Evolutionary conservation across 2,329 filamentous ascomycete species (phyloP).

Genomic region (Thyridium curvatum): DNA sequence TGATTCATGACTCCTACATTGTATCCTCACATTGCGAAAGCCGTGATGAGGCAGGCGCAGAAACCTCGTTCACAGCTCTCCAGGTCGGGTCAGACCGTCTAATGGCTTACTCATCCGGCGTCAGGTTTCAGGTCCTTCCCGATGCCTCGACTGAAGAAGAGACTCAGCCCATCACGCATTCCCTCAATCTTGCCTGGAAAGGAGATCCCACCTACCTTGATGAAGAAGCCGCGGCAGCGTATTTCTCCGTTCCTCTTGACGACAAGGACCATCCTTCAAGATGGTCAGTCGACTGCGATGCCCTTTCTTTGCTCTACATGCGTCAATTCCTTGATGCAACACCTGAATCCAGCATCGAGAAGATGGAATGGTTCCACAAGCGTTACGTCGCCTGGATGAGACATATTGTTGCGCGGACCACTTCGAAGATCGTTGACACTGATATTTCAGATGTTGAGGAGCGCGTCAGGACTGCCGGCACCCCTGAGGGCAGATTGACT

Average conservation of each 20-base stretch:
- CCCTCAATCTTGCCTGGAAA: slow-evolving; percentile 13
- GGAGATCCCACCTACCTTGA: slow-evolving; percentile 11
- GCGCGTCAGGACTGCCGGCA: slow-evolving; percentile 4
- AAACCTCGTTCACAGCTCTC: slow-evolving; percentile 9
- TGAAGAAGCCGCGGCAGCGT: slow-evolving; percentile 6
- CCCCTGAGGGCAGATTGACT: slow-evolving; percentile 12
- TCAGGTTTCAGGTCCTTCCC: slow-evolving; percentile 11
- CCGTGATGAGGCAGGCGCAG: slow-evolving; percentile 7
- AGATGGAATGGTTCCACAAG: slow-evolving; percentile 8
- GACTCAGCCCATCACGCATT: slow-evolving; percentile 2
- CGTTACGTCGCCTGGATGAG: slow-evolving; percentile 9
- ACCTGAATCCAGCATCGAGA: slow-evolving; percentile 1
- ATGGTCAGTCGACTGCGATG: slow-evolving; percentile 11
- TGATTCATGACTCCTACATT: slow-evolving; percentile 10
- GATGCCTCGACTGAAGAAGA: background rate
- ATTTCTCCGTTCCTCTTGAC: slow-evolving; percentile 8
- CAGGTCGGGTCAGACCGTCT: slow-evolving; percentile 5
- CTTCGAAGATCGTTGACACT: background rate
- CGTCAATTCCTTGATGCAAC: slow-evolving; percentile 5
- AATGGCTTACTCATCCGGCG: slow-evolving; percentile 10
- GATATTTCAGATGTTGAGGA: background rate
- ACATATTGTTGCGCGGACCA: slow-evolving; percentile 1
- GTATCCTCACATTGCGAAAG: slow-evolving; percentile 6
- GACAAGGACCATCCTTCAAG: slow-evolving; percentile 8
- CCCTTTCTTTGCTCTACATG: slow-evolving; percentile 7